Evolutionary conservation across 148 eudicot species (phyloP), one percentile per base, ranked within the genome.

Genomic region (Rhododendron vialii): DNA sequence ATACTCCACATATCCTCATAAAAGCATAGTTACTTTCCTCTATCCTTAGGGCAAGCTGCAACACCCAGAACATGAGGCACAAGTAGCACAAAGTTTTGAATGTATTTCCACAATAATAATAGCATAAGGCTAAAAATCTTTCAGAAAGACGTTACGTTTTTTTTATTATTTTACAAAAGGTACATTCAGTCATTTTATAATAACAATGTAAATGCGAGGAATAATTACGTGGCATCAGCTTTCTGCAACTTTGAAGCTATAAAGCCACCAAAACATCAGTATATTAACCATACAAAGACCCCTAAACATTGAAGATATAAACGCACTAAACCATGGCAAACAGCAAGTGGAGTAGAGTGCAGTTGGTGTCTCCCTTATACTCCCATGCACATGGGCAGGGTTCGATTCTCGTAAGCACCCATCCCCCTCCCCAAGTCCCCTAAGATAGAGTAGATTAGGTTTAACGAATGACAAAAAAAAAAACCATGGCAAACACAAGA

Each of bases 1-100:
- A 57, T 14, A 85, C 26, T 28, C 81, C 61, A 89, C 18, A 85
- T 65, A 78, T 9, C 33, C 17, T 53, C 81, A 9, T 5, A 33
- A 69, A 63, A n/a, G 47, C 84, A 38, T 61, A 63, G 41, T 11
- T 59, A 82, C 57, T 43, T 69, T 57, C 35, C 18, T 43, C 63
- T 69, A 41, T 78, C 83, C 83, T 13, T 28, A 12, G 73, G 76
- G 47, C 87, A 69, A 80, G 30, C 18, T 30, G 78, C 83, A 85
- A 63, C 24, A 14, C 67, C 20, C 74, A 74, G 43, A 69, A 55
- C n/a, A 67, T 3, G 15, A 73, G 50, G 33, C 53, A 50, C 12
- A 69, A 51, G 50, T 9, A 24, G 35, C 47, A 15, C 3, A 3
- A 59, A 67, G 51, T 48, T 50, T 71, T 41, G 43, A 24, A 69